Evolutionary conservation across 2,329 filamentous ascomycete species (phyloP).

Genomic region (Fusarium sp.): DNA sequence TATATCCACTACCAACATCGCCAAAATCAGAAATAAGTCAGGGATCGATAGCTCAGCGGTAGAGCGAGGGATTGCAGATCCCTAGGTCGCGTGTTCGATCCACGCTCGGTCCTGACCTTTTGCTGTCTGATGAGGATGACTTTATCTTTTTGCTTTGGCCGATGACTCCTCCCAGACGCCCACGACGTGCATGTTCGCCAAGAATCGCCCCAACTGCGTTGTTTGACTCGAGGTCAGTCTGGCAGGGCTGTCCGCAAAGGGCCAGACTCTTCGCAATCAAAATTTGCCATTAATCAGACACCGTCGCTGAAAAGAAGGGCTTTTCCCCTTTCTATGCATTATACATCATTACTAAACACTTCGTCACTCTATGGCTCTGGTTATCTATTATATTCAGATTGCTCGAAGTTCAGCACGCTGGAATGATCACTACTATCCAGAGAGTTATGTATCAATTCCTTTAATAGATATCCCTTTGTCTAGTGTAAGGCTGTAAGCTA

Average conservation of each 20-base stretch:
- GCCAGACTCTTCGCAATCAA: neutral
- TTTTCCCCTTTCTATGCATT: neutral
- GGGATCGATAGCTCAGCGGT: conserved; percentile 36
- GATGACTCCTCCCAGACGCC: neutral
- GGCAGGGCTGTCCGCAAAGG: too few relatives aligned
- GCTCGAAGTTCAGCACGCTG: neutral
- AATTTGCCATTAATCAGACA: too few relatives aligned
- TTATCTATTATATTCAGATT: neutral
- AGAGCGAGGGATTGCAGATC: conserved; percentile 38
- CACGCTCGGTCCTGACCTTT: conserved; percentile 34
- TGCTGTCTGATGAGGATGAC: neutral
- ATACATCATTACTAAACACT: too few relatives aligned
- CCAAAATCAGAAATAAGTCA: neutral
- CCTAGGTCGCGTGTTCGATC: conserved; percentile 36
- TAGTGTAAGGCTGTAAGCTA: too few relatives aligned
- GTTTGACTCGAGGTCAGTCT: accelerated
- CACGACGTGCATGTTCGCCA: too few relatives aligned
- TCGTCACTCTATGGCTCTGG: neutral
- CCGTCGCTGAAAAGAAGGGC: neutral
- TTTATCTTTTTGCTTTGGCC: neutral
- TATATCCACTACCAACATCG: neutral
- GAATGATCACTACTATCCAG: too few relatives aligned
- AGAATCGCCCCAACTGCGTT: neutral
- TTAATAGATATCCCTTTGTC: neutral
- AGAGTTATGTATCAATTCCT: neutral